Conservation (phyloP, 768 basidiomycete species). For the Collybiopsis confluens region DNA sequence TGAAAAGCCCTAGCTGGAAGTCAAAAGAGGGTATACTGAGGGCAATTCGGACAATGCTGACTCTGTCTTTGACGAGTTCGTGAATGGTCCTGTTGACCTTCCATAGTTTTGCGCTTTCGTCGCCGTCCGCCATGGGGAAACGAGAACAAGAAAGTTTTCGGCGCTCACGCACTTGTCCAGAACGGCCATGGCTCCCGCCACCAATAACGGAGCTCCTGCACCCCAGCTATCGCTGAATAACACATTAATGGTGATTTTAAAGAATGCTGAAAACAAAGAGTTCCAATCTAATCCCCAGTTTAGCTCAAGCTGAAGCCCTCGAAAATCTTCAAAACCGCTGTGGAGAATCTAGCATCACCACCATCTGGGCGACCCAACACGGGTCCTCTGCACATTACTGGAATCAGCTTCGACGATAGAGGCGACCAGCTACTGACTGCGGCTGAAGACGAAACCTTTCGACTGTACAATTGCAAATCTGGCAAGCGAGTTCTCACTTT, state of each 20-base stretch:
- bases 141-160: slow-evolving; percentile 34
- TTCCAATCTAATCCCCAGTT: not conserved
- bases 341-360: slow-evolving; percentile 45
- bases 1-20: slow-evolving; percentile 69
- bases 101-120: slow-evolving; percentile 89
- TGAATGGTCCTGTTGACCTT: slow-evolving; percentile 95
- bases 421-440: slow-evolving; percentile 86
- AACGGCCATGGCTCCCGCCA: slow-evolving; percentile 41
- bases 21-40: slow-evolving; percentile 21
- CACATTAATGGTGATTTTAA: slow-evolving; percentile 42
- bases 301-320: slow-evolving; percentile 82
- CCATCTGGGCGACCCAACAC: slow-evolving; percentile 34
- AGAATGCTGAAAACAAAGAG: not conserved
- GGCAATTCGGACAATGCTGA: slow-evolving; percentile 28
- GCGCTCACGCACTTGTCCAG: slow-evolving; percentile 12
- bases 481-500: slow-evolving; percentile 77
- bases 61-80: slow-evolving; percentile 93
- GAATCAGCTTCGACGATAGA: slow-evolving; percentile 85
- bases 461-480: slow-evolving; percentile 81
- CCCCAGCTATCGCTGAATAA: slow-evolving; percentile 40
- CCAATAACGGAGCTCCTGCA: slow-evolving; percentile 26
- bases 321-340: slow-evolving; percentile 79
- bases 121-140: slow-evolving; percentile 58
- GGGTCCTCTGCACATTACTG: slow-evolving; percentile 76
- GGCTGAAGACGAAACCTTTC: slow-evolving; percentile 88